phyloP scores from a whole-genome alignment of 1,284 basidiomycete species.

The Cystobasidium slooffiae region DNA sequence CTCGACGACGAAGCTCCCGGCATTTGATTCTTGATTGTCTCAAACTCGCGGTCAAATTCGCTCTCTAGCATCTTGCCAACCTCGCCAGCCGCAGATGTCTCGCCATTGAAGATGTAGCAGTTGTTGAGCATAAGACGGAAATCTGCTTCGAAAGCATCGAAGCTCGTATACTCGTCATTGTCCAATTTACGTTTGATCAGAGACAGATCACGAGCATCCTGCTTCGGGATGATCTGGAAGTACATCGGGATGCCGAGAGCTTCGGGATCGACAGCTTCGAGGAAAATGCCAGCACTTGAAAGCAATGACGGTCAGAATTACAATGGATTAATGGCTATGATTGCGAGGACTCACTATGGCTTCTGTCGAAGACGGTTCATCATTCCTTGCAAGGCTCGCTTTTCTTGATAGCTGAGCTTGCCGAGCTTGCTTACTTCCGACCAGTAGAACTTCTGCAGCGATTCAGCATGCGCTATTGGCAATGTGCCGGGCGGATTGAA shows the following conservation, averaged over 20 bases:
- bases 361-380: slow-evolving; percentile 74
- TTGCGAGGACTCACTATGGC: slow-evolving; percentile 64
- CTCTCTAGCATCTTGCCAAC: slow-evolving; percentile 48
- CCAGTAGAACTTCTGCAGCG: slow-evolving; percentile 74
- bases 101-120: slow-evolving; percentile 81
- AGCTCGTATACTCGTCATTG: slow-evolving; percentile 75
- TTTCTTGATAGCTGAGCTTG: slow-evolving; percentile 78
- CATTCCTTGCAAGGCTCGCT: slow-evolving; percentile 73
- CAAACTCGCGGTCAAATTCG: slow-evolving; percentile 39
- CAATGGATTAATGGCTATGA: not conserved
- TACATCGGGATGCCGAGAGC: slow-evolving; percentile 72
- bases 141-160: slow-evolving; percentile 78
- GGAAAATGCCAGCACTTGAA: slow-evolving; percentile 61
- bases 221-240: slow-evolving; percentile 75
- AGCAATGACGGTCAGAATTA: not conserved
- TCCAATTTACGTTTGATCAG: slow-evolving; percentile 83
- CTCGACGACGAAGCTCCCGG: not conserved
- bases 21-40: slow-evolving; percentile 18
- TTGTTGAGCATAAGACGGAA: slow-evolving; percentile 82
- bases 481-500: slow-evolving; percentile 85
- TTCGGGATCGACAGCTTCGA: slow-evolving; percentile 68
- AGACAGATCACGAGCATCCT: slow-evolving; percentile 83
- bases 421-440: slow-evolving; percentile 81
- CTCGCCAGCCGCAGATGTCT: slow-evolving; percentile 72
- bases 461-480: slow-evolving; percentile 72